These are phyloP conservation scores for Aquanectria penicillioides DNA, from an alignment of 2,329 filamentous ascomycete genomes.

Conservation along the genomic window DNA sequence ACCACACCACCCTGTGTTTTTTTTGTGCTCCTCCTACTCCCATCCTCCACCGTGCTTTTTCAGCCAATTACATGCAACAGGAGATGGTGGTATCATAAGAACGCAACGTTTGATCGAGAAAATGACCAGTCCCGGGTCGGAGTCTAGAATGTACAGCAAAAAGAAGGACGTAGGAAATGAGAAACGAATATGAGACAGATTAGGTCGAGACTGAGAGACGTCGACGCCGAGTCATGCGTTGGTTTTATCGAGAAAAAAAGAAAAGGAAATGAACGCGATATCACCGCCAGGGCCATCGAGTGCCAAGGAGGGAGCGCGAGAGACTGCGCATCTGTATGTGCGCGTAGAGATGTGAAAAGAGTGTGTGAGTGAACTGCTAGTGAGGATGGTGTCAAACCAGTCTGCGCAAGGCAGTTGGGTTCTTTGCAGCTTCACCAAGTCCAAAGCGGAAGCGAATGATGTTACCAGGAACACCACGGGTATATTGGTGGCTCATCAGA, in stretches of 20 bases:
- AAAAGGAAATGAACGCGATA: slow-evolving; percentile 18
- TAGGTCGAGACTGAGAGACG: slow-evolving; percentile 44
- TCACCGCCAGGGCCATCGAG: neutral
- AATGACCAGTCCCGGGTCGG: slow-evolving; percentile 43
- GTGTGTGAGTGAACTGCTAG: slow-evolving; percentile 20
- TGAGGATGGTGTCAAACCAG: slow-evolving; percentile 2
- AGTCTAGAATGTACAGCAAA: slow-evolving; percentile 50
- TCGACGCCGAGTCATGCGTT: slow-evolving; percentile 43
- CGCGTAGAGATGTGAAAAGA: slow-evolving; percentile 11
- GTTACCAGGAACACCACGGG: slow-evolving; percentile 26
- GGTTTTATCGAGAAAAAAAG: slow-evolving; percentile 34
- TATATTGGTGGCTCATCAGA: slow-evolving; percentile 33
- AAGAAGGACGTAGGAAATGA: slow-evolving; percentile 31
- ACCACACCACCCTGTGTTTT: slow-evolving; percentile 25
- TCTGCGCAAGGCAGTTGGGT: slow-evolving; percentile 14
- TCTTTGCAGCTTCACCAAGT: slow-evolving; percentile 8
- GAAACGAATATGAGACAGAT: slow-evolving; percentile 45
- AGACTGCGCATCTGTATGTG: slow-evolving; percentile 3
- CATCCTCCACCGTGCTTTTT: slow-evolving; percentile 29
- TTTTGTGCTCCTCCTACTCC: slow-evolving; percentile 21
- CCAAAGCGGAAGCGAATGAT: slow-evolving; percentile 6
- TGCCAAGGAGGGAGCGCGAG: slow-evolving; percentile 14
- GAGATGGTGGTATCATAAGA: slow-evolving; percentile 46
- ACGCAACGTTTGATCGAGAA: slow-evolving; percentile 38
- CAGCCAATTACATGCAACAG: slow-evolving; percentile 45